Conservation (phyloP, 2,329 filamentous ascomycete genomes). For the Microascus cirrosus region DNA sequence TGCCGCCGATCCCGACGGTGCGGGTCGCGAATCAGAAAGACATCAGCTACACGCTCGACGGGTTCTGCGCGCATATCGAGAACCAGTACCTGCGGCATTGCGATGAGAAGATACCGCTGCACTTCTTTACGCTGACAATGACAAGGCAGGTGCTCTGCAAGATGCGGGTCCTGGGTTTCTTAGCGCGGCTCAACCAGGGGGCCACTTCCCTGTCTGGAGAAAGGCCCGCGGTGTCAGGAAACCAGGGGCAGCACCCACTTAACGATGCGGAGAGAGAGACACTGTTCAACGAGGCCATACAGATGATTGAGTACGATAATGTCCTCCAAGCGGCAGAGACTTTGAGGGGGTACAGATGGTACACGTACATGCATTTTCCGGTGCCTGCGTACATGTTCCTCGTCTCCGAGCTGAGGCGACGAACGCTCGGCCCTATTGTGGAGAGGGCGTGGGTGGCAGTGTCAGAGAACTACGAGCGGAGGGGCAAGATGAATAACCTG, state of each 20-base stretch:
- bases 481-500: conserved; percentile 36
- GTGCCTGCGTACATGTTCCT: conserved; percentile 52
- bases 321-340: conserved; percentile 38
- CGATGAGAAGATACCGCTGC: conserved; percentile 46
- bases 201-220: conserved; percentile 12
- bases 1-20: conserved; percentile 22
- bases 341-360: conserved; percentile 45
- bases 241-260: conserved; percentile 16
- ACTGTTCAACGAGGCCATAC: conserved; percentile 41
- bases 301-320: conserved; percentile 50
- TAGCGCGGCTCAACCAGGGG: conserved; percentile 34
- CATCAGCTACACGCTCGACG: conserved; percentile 36
- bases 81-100: conserved; percentile 43
- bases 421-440: conserved; percentile 41
- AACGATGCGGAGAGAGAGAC: conserved; percentile 36
- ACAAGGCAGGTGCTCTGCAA: conserved; percentile 44
- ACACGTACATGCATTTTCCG: conserved; percentile 47
- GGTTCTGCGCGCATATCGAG: conserved; percentile 43
- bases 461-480: conserved; percentile 39
- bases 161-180: conserved; percentile 41
- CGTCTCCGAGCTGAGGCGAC: conserved; percentile 40
- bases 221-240: not conserved
- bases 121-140: conserved; percentile 48
- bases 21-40: conserved; percentile 38
- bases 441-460: conserved; percentile 49